Evolutionary conservation across 345 rosid species (phyloP), one percentile per base, ranked within the genome.

Genomic region (Salix viminalis): DNA sequence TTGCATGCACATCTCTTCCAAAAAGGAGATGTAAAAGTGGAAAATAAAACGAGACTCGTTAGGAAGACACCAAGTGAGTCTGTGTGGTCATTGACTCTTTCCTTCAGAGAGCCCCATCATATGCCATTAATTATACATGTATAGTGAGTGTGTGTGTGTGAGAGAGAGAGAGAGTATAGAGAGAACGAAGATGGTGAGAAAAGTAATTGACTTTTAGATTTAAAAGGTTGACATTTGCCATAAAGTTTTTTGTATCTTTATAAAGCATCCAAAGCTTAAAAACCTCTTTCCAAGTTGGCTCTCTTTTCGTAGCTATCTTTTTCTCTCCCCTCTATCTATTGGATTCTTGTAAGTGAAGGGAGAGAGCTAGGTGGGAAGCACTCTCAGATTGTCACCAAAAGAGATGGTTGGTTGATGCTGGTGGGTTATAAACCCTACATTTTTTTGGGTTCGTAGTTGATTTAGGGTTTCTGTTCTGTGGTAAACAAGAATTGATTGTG

Each of bases 11-110:
- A n/a, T 65, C 18, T 36, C 54, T 36, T 54, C 76, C 42, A 64
- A 69, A 69, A 64, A 60, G 15, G 69, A 69, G 58, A 62, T 52
- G 61, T 42, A 62, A 78, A 73, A 24, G 48, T 34, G 24, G 65
- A 30, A 52, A 34, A 61, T 30, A 75, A 50, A 42, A 39, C 36
- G 67, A 37, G 70, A 7, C 42, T 54, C 36, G 78, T 77, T 30
- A 87, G 76, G 88, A 84, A 86, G 82, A 89, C 87, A 86, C 79
- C 85, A 70, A 81, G 72, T 42, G 82, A 86, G 80, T 81, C 72
- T 84, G 83, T 77, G 84, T 78, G 79, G 79, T 81, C 89, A 85
- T 87, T 83, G 89, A 84, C 87, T 87, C 81, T 61, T 76, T 58
- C 75, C 39, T 7, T 13, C 61, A 52, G 68, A 23, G 46, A 41